phyloP scores from a whole-genome alignment of 2,329 filamentous ascomycete genomes.

The Emergomyces pasteurianus region DNA sequence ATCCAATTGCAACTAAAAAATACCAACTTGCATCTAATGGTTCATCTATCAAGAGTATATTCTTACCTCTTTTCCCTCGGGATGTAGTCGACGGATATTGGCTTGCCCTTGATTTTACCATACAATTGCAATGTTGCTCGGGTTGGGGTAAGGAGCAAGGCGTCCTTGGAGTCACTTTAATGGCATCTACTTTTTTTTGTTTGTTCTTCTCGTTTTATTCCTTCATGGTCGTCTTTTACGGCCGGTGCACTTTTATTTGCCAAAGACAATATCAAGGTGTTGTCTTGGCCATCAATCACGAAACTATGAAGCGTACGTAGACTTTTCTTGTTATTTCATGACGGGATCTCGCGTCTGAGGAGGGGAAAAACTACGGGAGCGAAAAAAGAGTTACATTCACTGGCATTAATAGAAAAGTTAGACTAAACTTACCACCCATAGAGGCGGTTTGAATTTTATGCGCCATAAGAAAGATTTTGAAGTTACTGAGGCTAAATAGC shows the following conservation, averaged over 20 bases:
- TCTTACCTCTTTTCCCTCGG: background rate
- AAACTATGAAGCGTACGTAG: background rate
- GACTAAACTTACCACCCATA: background rate
- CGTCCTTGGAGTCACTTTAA: conserved; percentile 11
- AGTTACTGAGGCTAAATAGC: background rate
- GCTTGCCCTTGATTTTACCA: background rate
- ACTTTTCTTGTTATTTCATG: background rate
- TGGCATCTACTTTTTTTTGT: background rate
- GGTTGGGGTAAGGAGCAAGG: conserved; percentile 12
- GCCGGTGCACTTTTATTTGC: background rate
- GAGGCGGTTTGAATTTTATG: background rate
- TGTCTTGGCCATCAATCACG: background rate
- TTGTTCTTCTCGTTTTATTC: background rate
- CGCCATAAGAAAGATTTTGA: background rate
- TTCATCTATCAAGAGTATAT: background rate
- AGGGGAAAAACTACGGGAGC: too few species aligned
- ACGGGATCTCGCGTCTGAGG: background rate
- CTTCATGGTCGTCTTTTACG: conserved; percentile 1
- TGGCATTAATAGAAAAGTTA: background rate
- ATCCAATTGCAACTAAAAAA: background rate
- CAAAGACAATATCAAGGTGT: background rate
- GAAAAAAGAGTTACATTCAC: background rate
- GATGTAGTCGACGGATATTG: background rate
- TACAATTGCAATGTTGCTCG: conserved; percentile 4
- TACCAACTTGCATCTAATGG: background rate